Conservation (phyloP, 164 flowering plant species). For the Liquidambar formosana region DNA sequence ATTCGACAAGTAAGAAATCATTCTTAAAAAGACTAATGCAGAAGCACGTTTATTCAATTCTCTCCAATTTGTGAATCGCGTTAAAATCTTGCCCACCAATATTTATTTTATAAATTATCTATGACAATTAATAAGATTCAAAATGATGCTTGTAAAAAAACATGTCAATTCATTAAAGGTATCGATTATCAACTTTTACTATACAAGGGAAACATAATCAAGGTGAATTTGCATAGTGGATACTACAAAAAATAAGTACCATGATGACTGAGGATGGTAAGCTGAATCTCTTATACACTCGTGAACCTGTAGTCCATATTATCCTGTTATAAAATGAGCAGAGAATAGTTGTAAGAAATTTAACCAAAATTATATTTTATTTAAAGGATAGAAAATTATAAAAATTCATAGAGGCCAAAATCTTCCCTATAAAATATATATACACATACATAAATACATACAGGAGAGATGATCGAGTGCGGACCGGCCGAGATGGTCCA, state of each 20-base stretch:
- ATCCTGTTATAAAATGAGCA: slow-evolving; percentile 44
- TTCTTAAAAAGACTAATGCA: too few species aligned
- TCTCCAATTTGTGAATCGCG: too few species aligned
- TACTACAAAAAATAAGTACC: slow-evolving; percentile 38
- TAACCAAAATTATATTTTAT: background rate
- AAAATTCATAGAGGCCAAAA: too few species aligned
- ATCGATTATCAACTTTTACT: background rate
- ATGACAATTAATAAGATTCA: background rate
- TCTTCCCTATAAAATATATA: too few species aligned
- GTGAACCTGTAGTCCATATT: slow-evolving; percentile 76
- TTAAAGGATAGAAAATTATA: too few species aligned
- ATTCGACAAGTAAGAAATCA: too few species aligned
- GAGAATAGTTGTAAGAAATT: background rate
- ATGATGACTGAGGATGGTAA: slow-evolving; percentile 54
- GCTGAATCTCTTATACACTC: slow-evolving; percentile 77
- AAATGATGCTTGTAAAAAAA: background rate
- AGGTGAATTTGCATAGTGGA: background rate
- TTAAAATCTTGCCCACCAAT: background rate
- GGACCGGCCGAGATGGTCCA: too few species aligned
- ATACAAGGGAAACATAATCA: background rate
- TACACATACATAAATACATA: too few species aligned
- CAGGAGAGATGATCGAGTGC: too few species aligned
- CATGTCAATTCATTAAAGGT: background rate
- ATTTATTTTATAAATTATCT: too few species aligned
- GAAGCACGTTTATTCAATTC: too few species aligned